Base-by-base conservation (phyloP, 2,329 filamentous ascomycete genomes). In the Fusarium equiseti region DNA sequence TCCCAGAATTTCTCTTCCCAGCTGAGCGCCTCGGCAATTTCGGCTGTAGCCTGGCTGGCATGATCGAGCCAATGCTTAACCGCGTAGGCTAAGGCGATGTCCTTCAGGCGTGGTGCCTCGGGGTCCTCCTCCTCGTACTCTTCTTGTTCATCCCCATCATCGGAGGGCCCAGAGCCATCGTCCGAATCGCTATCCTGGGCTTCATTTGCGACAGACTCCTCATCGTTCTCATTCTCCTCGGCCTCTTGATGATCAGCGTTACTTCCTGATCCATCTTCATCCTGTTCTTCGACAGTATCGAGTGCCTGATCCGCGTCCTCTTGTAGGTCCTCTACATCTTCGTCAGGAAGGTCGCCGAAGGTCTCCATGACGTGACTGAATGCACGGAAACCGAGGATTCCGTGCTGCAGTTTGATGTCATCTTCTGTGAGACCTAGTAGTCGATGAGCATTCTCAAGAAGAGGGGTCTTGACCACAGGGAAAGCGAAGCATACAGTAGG, bases 11-110 rank as follows among this genome's bases (percentile, higher is more conserved):
- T 77, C 8, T 76, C 57, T 40, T 83, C 81, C 10, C 74, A 49
- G 56, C 80, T 81, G 3, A 83, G 68, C 12, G 78, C 78, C 35
- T 83, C 81, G 0, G 81, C 81, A n/a, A 83, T 81, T 51, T 83
- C 81, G 6, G 74, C 63, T 1, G 82, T 83, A 20, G 82, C 81
- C 51, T 81, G 81, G 44, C 80, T 79, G 3, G 80, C 82, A 53
- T 83, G 82, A 8, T 78, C 73, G 5, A 83, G 72, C 82, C 82
- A 83, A 38, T 83, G 68, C 50, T 81, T 82, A 7, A 83, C 77
- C 7, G 81, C 76, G 22, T 83, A 83, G 10, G 76, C 70, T 20
- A 79, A 53, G n/a, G 75, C 79, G 16, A 63, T 71, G 5, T 74
- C 71, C 7, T 63, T 65, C 3, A 78, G 62, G 5, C 72, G 60